A percentile compares a stretch with the other conserved stretches of the same genome.
Evolutionary conservation across 2,329 filamentous ascomycete species (phyloP).

Genomic region (Alternaria gaisen): DNA sequence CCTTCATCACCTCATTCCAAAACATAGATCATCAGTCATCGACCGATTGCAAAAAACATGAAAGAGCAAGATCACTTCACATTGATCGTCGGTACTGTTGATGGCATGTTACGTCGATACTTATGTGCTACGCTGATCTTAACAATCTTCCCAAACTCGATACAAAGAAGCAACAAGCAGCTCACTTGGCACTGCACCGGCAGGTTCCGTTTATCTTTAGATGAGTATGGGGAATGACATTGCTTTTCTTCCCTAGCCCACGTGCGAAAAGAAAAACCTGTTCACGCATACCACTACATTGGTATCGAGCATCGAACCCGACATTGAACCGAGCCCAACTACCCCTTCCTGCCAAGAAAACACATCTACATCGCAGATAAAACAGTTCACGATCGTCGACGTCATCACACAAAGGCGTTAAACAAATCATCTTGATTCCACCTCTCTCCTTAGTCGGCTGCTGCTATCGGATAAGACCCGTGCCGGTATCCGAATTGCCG

Average conservation of each 20-base stretch:
- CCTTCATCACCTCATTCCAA: not conserved
- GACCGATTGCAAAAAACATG: not conserved
- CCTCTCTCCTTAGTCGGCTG: not conserved
- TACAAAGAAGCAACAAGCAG: not conserved
- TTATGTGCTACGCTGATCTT: not conserved
- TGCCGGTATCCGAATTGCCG: conserved; percentile 6
- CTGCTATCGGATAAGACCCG: not conserved
- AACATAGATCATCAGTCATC: not conserved
- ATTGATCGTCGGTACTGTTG: not conserved
- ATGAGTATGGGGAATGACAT: not conserved
- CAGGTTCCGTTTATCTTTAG: not conserved
- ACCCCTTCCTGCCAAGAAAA: not conserved
- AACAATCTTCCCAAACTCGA: not conserved
- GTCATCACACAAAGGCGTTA: not conserved
- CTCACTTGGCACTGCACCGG: not conserved
- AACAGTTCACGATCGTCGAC: conserved; percentile 12
- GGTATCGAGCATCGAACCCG: not conserved
- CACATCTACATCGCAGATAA: not conserved
- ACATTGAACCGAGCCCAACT: not conserved
- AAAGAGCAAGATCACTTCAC: not conserved
- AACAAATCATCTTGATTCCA: not conserved
- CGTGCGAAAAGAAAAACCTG: conserved; percentile 8
- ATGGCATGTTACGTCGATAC: not conserved
- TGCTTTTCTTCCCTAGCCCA: not conserved
- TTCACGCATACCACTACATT: not conserved